These are phyloP conservation scores for Piedraia hortae DNA, from an alignment of 2,329 filamentous ascomycete species.

Conservation along the genomic window DNA sequence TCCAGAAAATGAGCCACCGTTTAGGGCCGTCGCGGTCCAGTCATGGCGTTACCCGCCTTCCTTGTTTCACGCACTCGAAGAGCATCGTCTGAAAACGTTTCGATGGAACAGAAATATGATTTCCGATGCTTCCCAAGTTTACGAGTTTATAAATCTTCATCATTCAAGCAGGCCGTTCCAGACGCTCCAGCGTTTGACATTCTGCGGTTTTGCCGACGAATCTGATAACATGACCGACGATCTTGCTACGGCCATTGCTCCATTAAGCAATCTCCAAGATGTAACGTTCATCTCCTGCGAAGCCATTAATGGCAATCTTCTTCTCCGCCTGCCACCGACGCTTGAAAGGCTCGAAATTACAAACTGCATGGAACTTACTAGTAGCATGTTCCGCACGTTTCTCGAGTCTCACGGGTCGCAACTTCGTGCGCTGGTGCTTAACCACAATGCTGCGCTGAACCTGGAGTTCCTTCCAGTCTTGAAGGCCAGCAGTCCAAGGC, in stretches of 20 bases:
- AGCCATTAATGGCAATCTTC: slow-evolving; percentile 36
- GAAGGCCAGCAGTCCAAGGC: slow-evolving; percentile 36
- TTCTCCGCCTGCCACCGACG: slow-evolving; percentile 38
- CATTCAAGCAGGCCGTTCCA: slow-evolving; percentile 21
- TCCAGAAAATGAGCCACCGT: slow-evolving; percentile 38
- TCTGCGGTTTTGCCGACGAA: slow-evolving; percentile 20
- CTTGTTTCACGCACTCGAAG: slow-evolving; percentile 36
- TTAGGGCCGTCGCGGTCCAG: slow-evolving; percentile 24
- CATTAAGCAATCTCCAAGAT: slow-evolving; percentile 35
- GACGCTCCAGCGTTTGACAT: slow-evolving; percentile 26
- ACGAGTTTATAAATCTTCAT: slow-evolving; percentile 11
- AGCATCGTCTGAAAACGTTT: slow-evolving; percentile 23
- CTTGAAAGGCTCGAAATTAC: slow-evolving; percentile 43
- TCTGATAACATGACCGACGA: slow-evolving; percentile 11
- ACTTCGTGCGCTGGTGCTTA: slow-evolving; percentile 40
- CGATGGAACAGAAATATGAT: slow-evolving; percentile 22
- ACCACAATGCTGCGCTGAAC: slow-evolving; percentile 55
- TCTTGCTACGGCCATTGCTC: slow-evolving; percentile 22
- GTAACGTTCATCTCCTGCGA: slow-evolving; percentile 51
- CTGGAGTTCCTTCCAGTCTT: slow-evolving; percentile 45
- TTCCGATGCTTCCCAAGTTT: slow-evolving; percentile 5
- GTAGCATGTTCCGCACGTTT: slow-evolving; percentile 36
- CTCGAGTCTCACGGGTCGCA: slow-evolving; percentile 37
- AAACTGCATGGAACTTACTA: slow-evolving; percentile 51
- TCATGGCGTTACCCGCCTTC: slow-evolving; percentile 41